Percentiles rank a stretch among this genome's conserved stretches.
Evolutionary conservation across 176 grass and related monocot genomes (phyloP).

Genomic region (Rhynchospora tenuis): DNA sequence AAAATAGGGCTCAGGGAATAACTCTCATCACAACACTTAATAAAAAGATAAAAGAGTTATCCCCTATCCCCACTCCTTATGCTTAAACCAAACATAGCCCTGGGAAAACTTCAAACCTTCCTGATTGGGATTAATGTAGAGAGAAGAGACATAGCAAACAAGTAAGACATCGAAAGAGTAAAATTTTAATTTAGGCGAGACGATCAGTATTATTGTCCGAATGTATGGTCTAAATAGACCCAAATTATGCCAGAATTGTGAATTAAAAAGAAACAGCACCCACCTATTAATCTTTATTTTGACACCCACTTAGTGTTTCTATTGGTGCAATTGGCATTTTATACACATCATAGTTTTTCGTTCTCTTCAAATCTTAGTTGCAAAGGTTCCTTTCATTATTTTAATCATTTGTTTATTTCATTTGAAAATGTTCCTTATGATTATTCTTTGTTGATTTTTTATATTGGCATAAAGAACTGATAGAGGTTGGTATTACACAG

Average conservation of each 20-base stretch:
- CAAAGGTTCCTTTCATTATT: background rate
- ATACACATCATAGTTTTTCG: background rate
- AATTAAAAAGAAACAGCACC: too few species aligned
- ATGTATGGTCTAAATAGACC: background rate
- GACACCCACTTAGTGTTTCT: too few species aligned
- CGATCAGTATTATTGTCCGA: background rate
- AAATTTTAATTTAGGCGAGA: background rate
- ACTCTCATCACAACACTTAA: background rate
- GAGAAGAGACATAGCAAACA: background rate
- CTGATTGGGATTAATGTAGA: background rate
- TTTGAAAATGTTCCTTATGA: background rate
- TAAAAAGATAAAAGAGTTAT: background rate
- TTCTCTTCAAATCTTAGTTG: background rate
- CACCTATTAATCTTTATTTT: too few species aligned
- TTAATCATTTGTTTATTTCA: background rate
- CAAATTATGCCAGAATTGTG: background rate
- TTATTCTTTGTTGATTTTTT: background rate
- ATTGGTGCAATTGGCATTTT: background rate
- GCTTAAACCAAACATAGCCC: background rate
- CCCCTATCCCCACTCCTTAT: background rate
- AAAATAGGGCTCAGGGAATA: background rate
- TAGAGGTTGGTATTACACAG: background rate
- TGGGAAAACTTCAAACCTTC: background rate
- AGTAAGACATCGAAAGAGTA: background rate
- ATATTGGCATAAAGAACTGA: background rate